Evolutionary conservation across 2,329 filamentous ascomycete genomes (phyloP), one percentile per base, ranked within the genome.

Genomic region (Stachybotrys elegans): DNA sequence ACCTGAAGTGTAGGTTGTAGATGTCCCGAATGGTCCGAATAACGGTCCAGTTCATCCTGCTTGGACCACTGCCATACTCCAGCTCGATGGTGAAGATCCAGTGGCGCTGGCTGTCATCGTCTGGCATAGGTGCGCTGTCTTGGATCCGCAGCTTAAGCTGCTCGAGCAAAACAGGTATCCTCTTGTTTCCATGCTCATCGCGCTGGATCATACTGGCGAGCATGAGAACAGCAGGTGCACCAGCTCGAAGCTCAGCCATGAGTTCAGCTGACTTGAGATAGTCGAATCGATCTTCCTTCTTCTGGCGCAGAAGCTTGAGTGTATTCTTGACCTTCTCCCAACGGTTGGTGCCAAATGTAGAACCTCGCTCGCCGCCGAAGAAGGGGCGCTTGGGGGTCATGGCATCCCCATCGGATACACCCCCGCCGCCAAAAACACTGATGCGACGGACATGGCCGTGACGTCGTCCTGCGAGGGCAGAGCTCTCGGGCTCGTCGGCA

Each of bases 151-250:
- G 76, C 63, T 95, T 95, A 47, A 98, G 76, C 68, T 98, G 93
- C 64, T 98, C 93, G 6, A 98, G 76, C 4, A 98, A 78, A 43
- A 98, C 90, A 0, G 93, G 93, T 45, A 98, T 95, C 47, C 91
- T 83, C 67, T 88, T 93, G 66, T 95, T 93, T 40, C 92, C 90
- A 56, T 96, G 88, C 65, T 98, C 93, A 56, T 98, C 93, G 45
- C 93, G 80, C 67, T 97, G 93, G 56, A 97, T 93, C 88, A 97
- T 96, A 59, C 91, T 96, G 7, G 93, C 93, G 42, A 98, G 72
- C 66, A 98, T 95, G 46, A 98, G 72, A 17, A 92, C 93, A 20
- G 93, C 93, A 4, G 93, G 93, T 2, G 91, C 89, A 43, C 90
- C 93, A 35, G 93, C 94, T 40, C 93, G 80, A 29, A 98, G 72